Conservation (phyloP, 768 basidiomycete species). For the Phlebiopsis gigantea region DNA sequence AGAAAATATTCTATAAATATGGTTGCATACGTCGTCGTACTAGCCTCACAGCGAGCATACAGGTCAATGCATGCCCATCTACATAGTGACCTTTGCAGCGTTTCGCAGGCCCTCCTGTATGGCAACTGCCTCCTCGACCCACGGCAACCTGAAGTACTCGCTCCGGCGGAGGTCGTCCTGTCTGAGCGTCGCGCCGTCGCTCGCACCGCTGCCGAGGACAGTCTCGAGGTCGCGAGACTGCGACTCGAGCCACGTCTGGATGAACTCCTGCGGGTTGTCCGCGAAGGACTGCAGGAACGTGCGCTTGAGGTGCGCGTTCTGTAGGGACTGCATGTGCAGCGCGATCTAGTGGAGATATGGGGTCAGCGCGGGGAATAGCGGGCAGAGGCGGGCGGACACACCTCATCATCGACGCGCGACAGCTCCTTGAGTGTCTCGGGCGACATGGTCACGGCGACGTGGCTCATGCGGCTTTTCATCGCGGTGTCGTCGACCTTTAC, state of each 20-base stretch:
- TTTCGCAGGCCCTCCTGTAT: slow-evolving; percentile 78
- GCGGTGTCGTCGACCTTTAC: slow-evolving; percentile 79
- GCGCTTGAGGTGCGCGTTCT: slow-evolving; percentile 81
- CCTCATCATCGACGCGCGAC: slow-evolving; percentile 83
- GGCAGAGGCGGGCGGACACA: slow-evolving; percentile 23
- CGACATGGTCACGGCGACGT: slow-evolving; percentile 60
- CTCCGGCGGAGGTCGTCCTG: slow-evolving; percentile 85
- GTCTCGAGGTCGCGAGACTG: slow-evolving; percentile 90
- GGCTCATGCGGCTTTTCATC: slow-evolving; percentile 66
- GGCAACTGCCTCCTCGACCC: slow-evolving; percentile 86
- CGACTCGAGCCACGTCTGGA: slow-evolving; percentile 87
- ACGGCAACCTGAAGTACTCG: slow-evolving; percentile 88
- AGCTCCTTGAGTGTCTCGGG: slow-evolving; percentile 69
- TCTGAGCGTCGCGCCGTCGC: slow-evolving; percentile 71
- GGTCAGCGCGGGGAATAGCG: neutral
- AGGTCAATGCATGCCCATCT: neutral
- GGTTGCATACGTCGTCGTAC: too few relatives aligned
- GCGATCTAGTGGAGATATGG: slow-evolving; percentile 58
- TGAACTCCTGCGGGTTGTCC: slow-evolving; percentile 70
- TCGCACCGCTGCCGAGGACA: slow-evolving; percentile 82
- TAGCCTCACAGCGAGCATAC: too few relatives aligned
- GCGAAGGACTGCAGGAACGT: slow-evolving; percentile 84
- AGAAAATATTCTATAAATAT: too few relatives aligned
- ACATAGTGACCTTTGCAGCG: slow-evolving; percentile 30
- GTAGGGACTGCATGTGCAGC: slow-evolving; percentile 76